A percentile compares a stretch with the other conserved stretches of the same genome.
Conservation (phyloP, 371 early-diverging fungal species). For the Mucor mucedo region DNA sequence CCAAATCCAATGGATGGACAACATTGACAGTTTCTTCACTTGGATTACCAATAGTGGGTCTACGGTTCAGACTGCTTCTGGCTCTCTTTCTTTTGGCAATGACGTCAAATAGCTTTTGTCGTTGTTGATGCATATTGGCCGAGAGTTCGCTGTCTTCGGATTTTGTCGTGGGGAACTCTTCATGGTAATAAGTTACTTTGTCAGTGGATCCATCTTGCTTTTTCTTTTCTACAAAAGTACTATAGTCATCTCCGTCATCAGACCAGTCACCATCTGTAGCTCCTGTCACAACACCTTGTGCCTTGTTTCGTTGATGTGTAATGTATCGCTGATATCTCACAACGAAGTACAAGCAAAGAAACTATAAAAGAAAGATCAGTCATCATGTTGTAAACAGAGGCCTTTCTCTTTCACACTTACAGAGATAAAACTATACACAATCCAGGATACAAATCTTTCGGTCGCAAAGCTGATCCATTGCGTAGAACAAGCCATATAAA, state of each 20-base stretch:
- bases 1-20: slow-evolving; percentile 32
- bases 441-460: slow-evolving; percentile 29
- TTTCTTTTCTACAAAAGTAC: background rate
- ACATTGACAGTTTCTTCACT: slow-evolving; percentile 6
- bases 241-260: slow-evolving; percentile 5
- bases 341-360: slow-evolving; percentile 5
- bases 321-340: slow-evolving; percentile 11
- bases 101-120: slow-evolving; percentile 32
- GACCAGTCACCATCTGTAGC: slow-evolving; percentile 17
- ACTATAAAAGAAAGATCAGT: background rate
- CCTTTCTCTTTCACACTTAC: slow-evolving; percentile 8
- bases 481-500: slow-evolving; percentile 7
- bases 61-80: slow-evolving; percentile 15
- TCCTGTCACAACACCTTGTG: slow-evolving; percentile 2
- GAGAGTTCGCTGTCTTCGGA: background rate
- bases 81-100: slow-evolving; percentile 34
- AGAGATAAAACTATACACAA: slow-evolving; percentile 20
- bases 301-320: slow-evolving; percentile 1
- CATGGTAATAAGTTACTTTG: slow-evolving; percentile 14
- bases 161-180: slow-evolving; percentile 8
- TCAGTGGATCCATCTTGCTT: background rate
- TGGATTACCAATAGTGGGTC: slow-evolving; percentile 1
- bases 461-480: slow-evolving; percentile 27
- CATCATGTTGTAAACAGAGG: too few relatives aligned
- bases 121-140: slow-evolving; percentile 26